Conservation (phyloP, 768 basidiomycete species). For the Collybiopsis confluens region DNA sequence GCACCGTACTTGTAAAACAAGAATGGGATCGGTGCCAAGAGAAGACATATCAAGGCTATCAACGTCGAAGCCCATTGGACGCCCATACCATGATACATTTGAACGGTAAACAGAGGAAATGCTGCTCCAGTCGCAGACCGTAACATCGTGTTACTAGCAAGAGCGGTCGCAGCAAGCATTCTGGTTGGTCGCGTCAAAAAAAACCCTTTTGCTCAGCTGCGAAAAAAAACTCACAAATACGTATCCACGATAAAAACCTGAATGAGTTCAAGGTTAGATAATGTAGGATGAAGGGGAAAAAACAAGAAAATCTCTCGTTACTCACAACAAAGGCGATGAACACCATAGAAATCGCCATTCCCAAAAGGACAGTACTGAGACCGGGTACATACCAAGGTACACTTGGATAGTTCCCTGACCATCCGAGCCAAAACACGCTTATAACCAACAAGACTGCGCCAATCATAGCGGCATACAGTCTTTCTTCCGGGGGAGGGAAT, state of each 20-base stretch:
- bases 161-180: constrained; percentile 56
- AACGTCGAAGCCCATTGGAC: constrained; percentile 51
- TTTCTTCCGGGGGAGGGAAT: constrained; percentile 35
- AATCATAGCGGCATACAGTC: constrained; percentile 35
- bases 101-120: constrained; percentile 63
- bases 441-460: constrained; percentile 28
- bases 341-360: constrained; percentile 36
- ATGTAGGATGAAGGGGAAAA: constrained; percentile 33
- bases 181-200: constrained; percentile 16
- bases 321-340: constrained; percentile 60
- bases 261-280: constrained; percentile 30
- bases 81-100: constrained; percentile 52
- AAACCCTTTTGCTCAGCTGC: constrained; percentile 38
- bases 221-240: constrained; percentile 34
- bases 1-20: constrained; percentile 67
- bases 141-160: constrained; percentile 57
- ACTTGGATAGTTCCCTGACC: constrained; percentile 29
- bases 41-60: constrained; percentile 50
- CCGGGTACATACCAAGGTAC: constrained; percentile 7
- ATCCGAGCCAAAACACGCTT: constrained; percentile 37
- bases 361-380: constrained; percentile 3
- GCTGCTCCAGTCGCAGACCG: constrained; percentile 54
- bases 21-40: constrained; percentile 64
- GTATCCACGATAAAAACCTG: constrained; percentile 63
- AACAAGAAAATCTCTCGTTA: constrained; percentile 28